Base-by-base conservation (phyloP, 108 stramenopile genomes). In the Ochromonas danica region DNA sequence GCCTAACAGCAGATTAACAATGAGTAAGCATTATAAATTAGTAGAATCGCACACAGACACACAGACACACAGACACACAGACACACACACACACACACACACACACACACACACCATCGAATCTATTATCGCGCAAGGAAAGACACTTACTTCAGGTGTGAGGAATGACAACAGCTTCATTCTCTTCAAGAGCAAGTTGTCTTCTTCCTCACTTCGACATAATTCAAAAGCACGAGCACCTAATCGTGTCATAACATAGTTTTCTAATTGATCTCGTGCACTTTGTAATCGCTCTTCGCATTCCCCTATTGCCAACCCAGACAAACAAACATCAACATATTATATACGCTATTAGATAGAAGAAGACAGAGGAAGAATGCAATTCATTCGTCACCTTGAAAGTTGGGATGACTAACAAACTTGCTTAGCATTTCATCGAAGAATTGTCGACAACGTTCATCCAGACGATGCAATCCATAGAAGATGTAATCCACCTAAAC, bases 91-190 rank as follows among this genome's bases (percentile, higher is more conserved):
- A n/a, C n/a, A n/a, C n/a, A n/a, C n/a, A n/a, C n/a, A n/a, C n/a
- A n/a, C n/a, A n/a, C n/a, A n/a, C n/a, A n/a, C n/a, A n/a, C n/a
- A n/a, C n/a, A n/a, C n/a, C n/a, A n/a, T n/a, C n/a, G n/a, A n/a
- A n/a, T n/a, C n/a, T n/a, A n/a, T n/a, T n/a, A n/a, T n/a, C n/a
- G n/a, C n/a, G n/a, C n/a, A n/a, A n/a, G n/a, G n/a, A n/a, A 6
- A 51, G 45, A 51, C 22, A 51, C 45, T 51, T 14, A 35, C 33
- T 27, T 27, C 72, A 27, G 72, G 45, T 27, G 14, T 17, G 25
- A 75, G n/a, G 31, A 75, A 75, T 31, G 72, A 45, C 10, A 75
- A 41, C 10, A 75, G 6, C 38, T 75, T 27, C 72, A 75, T 75
- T 14, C 72, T 6, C 28, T 33, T 6, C 40, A 75, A 27, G 3